These are phyloP conservation scores for Gymnopilus dilepis DNA, from an alignment of 768 basidiomycete species.

Conservation along the genomic window DNA sequence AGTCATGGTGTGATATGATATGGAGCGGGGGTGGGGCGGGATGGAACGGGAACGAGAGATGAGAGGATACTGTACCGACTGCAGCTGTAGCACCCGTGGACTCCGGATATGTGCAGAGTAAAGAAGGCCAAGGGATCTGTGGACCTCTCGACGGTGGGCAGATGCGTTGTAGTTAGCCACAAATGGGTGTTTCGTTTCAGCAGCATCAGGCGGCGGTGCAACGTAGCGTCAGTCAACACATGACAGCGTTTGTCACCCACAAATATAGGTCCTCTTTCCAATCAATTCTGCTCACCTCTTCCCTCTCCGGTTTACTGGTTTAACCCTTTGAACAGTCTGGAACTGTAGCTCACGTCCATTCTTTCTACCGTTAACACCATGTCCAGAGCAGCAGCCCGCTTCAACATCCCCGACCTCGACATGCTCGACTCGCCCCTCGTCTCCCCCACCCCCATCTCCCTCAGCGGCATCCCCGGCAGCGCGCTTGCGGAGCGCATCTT, in stretches of 20 bases:
- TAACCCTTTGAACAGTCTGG: constrained; percentile 31
- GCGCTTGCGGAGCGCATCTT: constrained; percentile 48
- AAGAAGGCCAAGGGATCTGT: not conserved
- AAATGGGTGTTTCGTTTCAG: constrained; percentile 12
- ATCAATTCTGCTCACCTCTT: constrained; percentile 13
- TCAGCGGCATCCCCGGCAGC: constrained; percentile 40
- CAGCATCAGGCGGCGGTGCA: constrained; percentile 19
- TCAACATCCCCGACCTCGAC: constrained; percentile 43
- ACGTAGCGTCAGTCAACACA: too few relatives aligned
- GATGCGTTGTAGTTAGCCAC: not conserved
- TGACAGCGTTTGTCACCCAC: constrained; percentile 8
- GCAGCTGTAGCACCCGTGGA: not conserved
- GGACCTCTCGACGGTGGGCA: not conserved
- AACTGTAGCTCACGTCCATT: constrained; percentile 29
- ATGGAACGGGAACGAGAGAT: not conserved
- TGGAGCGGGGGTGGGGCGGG: constrained; percentile 3
- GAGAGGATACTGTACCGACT: too few relatives aligned
- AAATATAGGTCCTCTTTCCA: constrained; percentile 9
- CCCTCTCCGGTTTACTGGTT: constrained; percentile 1
- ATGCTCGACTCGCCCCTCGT: constrained; percentile 44
- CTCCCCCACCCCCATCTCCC: constrained; percentile 34
- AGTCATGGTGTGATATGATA: not conserved
- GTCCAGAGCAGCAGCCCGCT: constrained; percentile 33
- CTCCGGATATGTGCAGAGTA: not conserved
- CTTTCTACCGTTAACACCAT: constrained; percentile 27